Evolutionary conservation across 2,329 filamentous ascomycete species (phyloP), one percentile per base, ranked within the genome.

Genomic region (Lasiodiplodia sp.): DNA sequence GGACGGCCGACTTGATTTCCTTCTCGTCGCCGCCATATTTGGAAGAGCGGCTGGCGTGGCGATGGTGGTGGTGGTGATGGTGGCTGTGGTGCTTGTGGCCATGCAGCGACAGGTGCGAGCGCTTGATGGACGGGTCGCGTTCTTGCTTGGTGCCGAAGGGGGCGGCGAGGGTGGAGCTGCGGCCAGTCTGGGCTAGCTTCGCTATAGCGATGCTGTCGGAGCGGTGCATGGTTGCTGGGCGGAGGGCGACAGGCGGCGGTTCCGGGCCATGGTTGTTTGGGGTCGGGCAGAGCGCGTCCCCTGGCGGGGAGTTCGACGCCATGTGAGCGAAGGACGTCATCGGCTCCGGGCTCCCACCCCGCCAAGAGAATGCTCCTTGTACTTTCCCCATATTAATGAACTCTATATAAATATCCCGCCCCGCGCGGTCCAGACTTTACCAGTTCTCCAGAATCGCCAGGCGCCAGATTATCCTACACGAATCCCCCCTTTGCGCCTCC

Each of bases 1-100:
- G 81, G 6, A 82, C 77, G 11, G 82, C 81, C 21, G 81, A 83
- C 69, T 83, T 80, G 37, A 83, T 79, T 1, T 69, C 67, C 51
- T 57, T 58, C 3, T 68, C 57, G 28, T 62, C 56, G n/a, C 77
- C 79, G 40, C 78, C 79, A 69, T 83, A 80, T 71, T 81, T 83
- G 14, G 52, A 56, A 25, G 62, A 63, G 66, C 69, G 65, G 40
- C 67, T 40, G 4, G 49, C 44, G 21, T 38, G 80, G 28, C 73
- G 70, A 40, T 69, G 53, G 53, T 72, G 71, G 66, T 73, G 71
- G 66, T 75, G 74, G 57, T 77, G 72, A 28, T 53, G 47, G 38
- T 67, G 66, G 57, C 68, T 65, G 58, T 70, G 65, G 16, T 62
- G 66, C 16, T 56, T 72, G 37, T 76, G 76, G 71, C 74, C 75